Percentiles rank a stretch among this genome's conserved stretches.
Conservation (phyloP, 1,284 basidiomycete species). For the Trichosporon inkin region DNA sequence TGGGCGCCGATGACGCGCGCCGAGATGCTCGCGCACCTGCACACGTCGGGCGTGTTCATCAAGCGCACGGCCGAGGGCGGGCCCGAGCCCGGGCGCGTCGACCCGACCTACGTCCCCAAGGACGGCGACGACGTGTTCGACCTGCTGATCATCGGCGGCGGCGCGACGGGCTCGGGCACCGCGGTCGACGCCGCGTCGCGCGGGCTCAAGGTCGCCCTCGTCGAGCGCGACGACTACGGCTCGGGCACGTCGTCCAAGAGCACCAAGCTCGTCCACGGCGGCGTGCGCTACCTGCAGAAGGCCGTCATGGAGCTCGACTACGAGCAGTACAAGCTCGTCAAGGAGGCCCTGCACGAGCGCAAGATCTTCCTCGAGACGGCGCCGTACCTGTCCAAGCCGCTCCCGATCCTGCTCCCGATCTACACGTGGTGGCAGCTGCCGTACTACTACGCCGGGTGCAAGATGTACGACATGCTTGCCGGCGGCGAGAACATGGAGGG, state of each 20-base stretch:
- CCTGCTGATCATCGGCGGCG: constrained; percentile 79
- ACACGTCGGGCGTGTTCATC: constrained; percentile 46
- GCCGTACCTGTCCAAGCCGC: constrained; percentile 84
- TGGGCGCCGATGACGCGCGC: constrained; percentile 52
- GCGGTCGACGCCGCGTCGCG: constrained; percentile 90
- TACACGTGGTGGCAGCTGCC: constrained; percentile 91
- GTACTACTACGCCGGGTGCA: constrained; percentile 93
- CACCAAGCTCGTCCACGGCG: constrained; percentile 96
- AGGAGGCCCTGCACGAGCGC: constrained; percentile 88
- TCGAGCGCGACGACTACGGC: constrained; percentile 89
- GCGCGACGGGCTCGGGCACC: constrained; percentile 90
- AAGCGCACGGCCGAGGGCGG: constrained; percentile 37
- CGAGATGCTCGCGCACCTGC: constrained; percentile 53
- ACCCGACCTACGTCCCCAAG: constrained; percentile 22
- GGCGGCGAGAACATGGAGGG: constrained; percentile 96
- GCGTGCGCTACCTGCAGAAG: constrained; percentile 95
- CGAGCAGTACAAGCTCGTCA: constrained; percentile 90
- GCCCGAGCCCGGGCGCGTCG: constrained; percentile 29
- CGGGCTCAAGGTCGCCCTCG: constrained; percentile 86
- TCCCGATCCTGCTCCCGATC: constrained; percentile 59
- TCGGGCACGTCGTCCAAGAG: constrained; percentile 94
- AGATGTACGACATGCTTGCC: constrained; percentile 92
- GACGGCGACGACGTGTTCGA: constrained; percentile 64
- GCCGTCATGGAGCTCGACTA: constrained; percentile 95
- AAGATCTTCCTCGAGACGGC: constrained; percentile 92